Evolutionary conservation across 306 rosid species (phyloP).

Genomic region (Castanospermum australe): DNA sequence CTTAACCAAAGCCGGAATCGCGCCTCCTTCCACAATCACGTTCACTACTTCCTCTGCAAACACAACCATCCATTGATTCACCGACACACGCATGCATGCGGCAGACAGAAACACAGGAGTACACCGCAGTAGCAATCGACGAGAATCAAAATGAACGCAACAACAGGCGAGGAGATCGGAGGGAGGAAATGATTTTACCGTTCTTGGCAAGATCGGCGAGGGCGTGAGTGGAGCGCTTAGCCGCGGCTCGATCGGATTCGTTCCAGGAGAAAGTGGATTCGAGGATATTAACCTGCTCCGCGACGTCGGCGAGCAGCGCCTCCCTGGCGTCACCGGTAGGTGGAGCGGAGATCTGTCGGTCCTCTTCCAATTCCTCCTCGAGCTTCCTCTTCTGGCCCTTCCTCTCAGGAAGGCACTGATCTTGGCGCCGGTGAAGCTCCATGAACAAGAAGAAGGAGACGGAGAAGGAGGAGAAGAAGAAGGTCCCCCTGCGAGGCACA

Average conservation of each 20-base stretch:
- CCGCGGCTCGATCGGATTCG: conserved; percentile 73
- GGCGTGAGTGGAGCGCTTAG: conserved; percentile 85
- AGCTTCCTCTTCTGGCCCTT: conserved; percentile 87
- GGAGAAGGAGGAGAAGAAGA: not conserved
- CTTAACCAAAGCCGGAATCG: conserved; percentile 75
- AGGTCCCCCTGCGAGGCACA: not conserved
- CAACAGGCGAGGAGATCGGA: conserved; percentile 25
- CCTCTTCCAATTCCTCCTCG: conserved; percentile 67
- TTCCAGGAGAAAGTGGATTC: conserved; percentile 61
- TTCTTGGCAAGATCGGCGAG: conserved; percentile 89
- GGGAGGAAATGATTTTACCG: conserved; percentile 39
- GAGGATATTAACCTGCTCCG: conserved; percentile 60
- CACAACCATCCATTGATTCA: not conserved
- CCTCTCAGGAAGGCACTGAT: conserved; percentile 65
- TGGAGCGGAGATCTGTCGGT: conserved; percentile 52
- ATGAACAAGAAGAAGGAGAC: conserved; percentile 27
- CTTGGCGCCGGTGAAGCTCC: conserved; percentile 60
- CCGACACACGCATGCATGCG: not conserved
- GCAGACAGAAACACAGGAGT: not conserved
- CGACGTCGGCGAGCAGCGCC: conserved; percentile 59
- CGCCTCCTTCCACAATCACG: conserved; percentile 90
- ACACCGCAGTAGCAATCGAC: not conserved
- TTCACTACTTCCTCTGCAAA: conserved; percentile 76
- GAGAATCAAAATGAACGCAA: not conserved
- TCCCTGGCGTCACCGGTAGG: conserved; percentile 60